Evolutionary conservation across 1,139 yeast species (phyloP).

Genomic region (Lodderomyces pseudojiufengensis): DNA sequence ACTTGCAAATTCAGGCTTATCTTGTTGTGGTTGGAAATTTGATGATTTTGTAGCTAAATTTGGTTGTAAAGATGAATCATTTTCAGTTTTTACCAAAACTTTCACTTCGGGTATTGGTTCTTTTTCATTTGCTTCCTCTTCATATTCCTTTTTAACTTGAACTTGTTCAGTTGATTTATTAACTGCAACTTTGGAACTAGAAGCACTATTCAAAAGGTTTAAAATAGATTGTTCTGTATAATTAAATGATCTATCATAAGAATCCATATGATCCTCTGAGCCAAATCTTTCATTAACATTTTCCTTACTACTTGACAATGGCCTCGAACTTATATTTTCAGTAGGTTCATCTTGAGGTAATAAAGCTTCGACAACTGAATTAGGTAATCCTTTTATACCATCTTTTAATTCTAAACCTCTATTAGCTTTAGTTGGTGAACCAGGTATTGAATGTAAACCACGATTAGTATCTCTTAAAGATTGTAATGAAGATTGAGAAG

Average conservation of each 20-base stretch:
- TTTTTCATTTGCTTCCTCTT: constrained; percentile 1
- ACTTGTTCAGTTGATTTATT: not conserved
- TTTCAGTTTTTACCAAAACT: constrained; percentile 1
- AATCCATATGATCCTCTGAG: constrained; percentile 16
- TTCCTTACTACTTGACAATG: not conserved
- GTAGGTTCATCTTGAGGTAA: constrained; percentile 22
- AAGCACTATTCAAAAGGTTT: constrained; percentile 31
- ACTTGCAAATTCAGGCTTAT: not conserved
- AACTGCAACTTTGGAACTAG: constrained; percentile 11
- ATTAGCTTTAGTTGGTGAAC: constrained; percentile 18
- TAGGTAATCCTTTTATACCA: constrained; percentile 45
- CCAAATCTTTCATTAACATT: too few species aligned
- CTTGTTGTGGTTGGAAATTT: not conserved
- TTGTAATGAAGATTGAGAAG: constrained; percentile 45
- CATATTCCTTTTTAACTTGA: constrained; percentile 1
- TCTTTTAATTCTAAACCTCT: constrained; percentile 39
- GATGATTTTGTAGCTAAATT: not conserved
- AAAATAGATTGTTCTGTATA: constrained; percentile 43
- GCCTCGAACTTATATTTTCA: constrained; percentile 1
- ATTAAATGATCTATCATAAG: constrained; percentile 37
- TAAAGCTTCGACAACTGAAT: constrained; percentile 34
- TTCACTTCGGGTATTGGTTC: not conserved
- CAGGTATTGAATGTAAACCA: constrained; percentile 25
- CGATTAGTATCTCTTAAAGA: constrained; percentile 39
- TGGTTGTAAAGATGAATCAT: constrained; percentile 1